Evolutionary conservation across 208 protist species (phyloP).

Genomic region (Crithidia expoeki): DNA sequence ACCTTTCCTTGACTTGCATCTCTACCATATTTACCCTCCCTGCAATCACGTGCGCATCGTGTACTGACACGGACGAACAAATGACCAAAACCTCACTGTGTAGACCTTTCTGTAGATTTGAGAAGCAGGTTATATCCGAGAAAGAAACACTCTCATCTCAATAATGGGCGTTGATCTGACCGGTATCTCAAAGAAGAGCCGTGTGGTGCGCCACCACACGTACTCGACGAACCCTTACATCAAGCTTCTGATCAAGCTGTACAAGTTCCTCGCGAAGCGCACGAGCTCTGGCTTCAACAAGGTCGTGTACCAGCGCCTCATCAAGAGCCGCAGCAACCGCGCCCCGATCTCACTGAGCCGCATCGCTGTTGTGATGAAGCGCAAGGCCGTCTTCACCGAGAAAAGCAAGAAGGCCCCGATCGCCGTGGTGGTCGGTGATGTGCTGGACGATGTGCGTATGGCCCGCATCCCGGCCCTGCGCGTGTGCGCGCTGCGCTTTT

Average conservation of each 20-base stretch:
- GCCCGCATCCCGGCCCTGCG: slow-evolving; percentile 94
- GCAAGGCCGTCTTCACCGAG: slow-evolving; percentile 79
- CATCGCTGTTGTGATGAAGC: slow-evolving; percentile 94
- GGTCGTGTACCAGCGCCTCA: slow-evolving; percentile 95
- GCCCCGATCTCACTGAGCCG: slow-evolving; percentile 96
- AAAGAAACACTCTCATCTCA: slow-evolving; percentile 24
- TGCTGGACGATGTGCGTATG: slow-evolving; percentile 99
- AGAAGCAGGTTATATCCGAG: slow-evolving; percentile 21
- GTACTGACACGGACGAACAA: too few relatives aligned
- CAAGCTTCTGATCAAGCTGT: slow-evolving; percentile 98
- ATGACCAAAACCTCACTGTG: slow-evolving; percentile 12
- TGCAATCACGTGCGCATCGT: too few relatives aligned
- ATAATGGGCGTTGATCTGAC: slow-evolving; percentile 92
- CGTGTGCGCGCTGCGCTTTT: slow-evolving; percentile 99
- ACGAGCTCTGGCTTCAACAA: slow-evolving; percentile 99
- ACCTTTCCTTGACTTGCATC: too few relatives aligned
- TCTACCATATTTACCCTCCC: too few relatives aligned
- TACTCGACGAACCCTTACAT: slow-evolving; percentile 98
- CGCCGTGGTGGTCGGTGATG: slow-evolving; percentile 98
- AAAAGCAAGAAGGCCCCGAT: slow-evolving; percentile 92
- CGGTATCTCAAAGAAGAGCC: slow-evolving; percentile 91
- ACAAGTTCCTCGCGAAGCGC: slow-evolving; percentile 98
- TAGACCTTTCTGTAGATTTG: slow-evolving; percentile 22
- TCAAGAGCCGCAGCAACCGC: slow-evolving; percentile 96
- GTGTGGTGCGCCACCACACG: slow-evolving; percentile 93